Percentiles rank a stretch among this genome's conserved stretches.
Evolutionary conservation across 768 basidiomycete species (phyloP).

Genomic region (Lyophyllum shimeji): DNA sequence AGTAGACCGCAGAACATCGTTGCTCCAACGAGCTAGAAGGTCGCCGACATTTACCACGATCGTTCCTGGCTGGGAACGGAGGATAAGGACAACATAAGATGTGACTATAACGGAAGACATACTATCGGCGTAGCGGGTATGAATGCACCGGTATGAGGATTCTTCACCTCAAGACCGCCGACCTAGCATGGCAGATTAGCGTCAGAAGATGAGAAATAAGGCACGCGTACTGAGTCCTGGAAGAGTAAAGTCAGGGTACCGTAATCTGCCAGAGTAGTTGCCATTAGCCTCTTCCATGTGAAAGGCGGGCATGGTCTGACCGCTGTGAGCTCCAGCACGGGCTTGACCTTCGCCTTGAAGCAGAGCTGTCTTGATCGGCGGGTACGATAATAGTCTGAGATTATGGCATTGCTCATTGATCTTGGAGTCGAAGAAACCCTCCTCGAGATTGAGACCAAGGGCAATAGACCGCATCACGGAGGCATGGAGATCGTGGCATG

Average conservation of each 20-base stretch:
- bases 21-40: constrained; percentile 80
- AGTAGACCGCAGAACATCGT: constrained; percentile 76
- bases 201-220: not conserved
- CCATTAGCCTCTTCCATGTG: not conserved
- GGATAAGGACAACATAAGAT: not conserved
- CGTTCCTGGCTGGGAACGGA: constrained; percentile 58
- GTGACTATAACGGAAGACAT: constrained; percentile 22
- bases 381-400: constrained; percentile 78
- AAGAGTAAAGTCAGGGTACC: constrained; percentile 82
- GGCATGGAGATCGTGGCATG: constrained; percentile 74
- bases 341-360: constrained; percentile 67
- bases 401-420: constrained; percentile 81
- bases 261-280: constrained; percentile 53
- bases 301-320: constrained; percentile 26
- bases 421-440: constrained; percentile 73
- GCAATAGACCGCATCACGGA: constrained; percentile 86
- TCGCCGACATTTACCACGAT: constrained; percentile 86
- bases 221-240: constrained; percentile 59
- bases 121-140: constrained; percentile 78
- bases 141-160: constrained; percentile 72
- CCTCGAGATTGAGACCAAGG: constrained; percentile 70
- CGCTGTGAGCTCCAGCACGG: constrained; percentile 82
- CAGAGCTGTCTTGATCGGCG: constrained; percentile 61
- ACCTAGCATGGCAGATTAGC: constrained; percentile 38
- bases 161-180: constrained; percentile 81